phyloP scores from a whole-genome alignment of 2,329 filamentous ascomycete genomes.

The Peltaster fructicola region DNA sequence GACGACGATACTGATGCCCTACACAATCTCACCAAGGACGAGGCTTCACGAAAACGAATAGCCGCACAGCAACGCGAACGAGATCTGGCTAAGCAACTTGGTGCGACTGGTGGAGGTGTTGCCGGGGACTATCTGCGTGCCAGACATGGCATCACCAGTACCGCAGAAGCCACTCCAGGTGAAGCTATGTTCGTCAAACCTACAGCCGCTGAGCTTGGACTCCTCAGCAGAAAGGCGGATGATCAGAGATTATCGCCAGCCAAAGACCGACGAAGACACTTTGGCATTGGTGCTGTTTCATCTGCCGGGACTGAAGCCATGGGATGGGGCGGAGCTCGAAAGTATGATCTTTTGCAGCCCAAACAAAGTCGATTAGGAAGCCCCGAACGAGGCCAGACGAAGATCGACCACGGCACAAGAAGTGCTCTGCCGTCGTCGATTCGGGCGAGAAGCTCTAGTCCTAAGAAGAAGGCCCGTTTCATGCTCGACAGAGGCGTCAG shows the following conservation, averaged over 20 bases:
- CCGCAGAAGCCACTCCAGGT: constrained; percentile 5
- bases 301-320: constrained; percentile 21
- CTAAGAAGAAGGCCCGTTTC: constrained; percentile 31
- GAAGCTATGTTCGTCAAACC: constrained; percentile 10
- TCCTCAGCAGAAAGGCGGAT: constrained; percentile 26
- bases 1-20: constrained; percentile 41
- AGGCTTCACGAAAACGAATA: constrained; percentile 46
- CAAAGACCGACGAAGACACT: constrained; percentile 22
- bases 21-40: constrained; percentile 35
- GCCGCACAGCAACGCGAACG: constrained; percentile 53
- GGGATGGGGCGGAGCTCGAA: constrained; percentile 31
- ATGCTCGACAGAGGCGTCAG: constrained; percentile 31
- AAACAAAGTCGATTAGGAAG: constrained; percentile 9
- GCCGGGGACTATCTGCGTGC: constrained; percentile 53
- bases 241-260: constrained; percentile 25
- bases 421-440: constrained; percentile 6
- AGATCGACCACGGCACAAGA: constrained; percentile 7
- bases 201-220: constrained; percentile 21
- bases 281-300: constrained; percentile 18
- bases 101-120: constrained; percentile 44
- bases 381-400: constrained; percentile 17
- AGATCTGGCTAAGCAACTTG: constrained; percentile 52
- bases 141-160: constrained; percentile 7
- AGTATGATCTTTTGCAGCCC: constrained; percentile 22
- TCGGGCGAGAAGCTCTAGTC: constrained; percentile 18